Conservation (phyloP, 73 alveolate genomes). For the Paramecium sexaurelia region DNA sequence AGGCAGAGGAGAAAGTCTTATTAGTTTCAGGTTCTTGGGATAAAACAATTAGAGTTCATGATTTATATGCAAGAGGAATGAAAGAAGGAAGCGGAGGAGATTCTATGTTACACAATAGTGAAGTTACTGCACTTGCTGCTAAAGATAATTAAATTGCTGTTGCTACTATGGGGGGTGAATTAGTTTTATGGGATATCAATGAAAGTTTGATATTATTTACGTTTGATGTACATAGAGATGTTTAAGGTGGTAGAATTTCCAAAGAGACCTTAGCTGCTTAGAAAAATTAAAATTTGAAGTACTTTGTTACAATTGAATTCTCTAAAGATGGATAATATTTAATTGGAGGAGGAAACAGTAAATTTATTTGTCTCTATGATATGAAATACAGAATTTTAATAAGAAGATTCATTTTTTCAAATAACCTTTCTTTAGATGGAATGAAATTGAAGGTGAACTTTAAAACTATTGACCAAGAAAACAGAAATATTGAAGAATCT, state of each 20-base stretch:
- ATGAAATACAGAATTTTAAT: slow-evolving; percentile 86
- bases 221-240: slow-evolving; percentile 87
- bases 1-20: slow-evolving; percentile 72
- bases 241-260: slow-evolving; percentile 93
- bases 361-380: slow-evolving; percentile 92
- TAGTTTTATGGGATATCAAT: slow-evolving; percentile 86
- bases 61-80: slow-evolving; percentile 76
- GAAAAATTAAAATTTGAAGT: slow-evolving; percentile 83
- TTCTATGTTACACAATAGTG: slow-evolving; percentile 57
- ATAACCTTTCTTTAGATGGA: slow-evolving; percentile 93
- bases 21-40: slow-evolving; percentile 95
- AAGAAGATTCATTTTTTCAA: slow-evolving; percentile 85
- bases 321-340: slow-evolving; percentile 88
- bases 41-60: slow-evolving; percentile 91
- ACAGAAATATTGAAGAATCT: slow-evolving; percentile 76
- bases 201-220: slow-evolving; percentile 82
- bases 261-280: slow-evolving; percentile 84
- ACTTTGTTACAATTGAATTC: slow-evolving; percentile 82
- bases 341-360: slow-evolving; percentile 96
- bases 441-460: slow-evolving; percentile 86
- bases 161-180: slow-evolving; percentile 91
- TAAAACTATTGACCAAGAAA: slow-evolving; percentile 72
- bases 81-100: slow-evolving; percentile 76
- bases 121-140: slow-evolving; percentile 67
- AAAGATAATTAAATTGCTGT: slow-evolving; percentile 89